Percentiles rank a stretch among this genome's conserved stretches.
phyloP scores from a whole-genome alignment of 176 grass and related monocot genomes.

The Zea mays region Zm-B73-REFERENCE-NAM-5.0 NC_050098.1:161087001-161087500 shows the following conservation, averaged over 20 bases:
- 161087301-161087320: constrained; percentile 18
- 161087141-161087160: too few species aligned
- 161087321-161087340: constrained; percentile 4
- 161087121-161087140: not conserved
- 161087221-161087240: constrained; percentile 18
- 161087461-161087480: not conserved
- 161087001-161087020: constrained; percentile 28
- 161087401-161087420: not conserved
- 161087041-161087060: constrained; percentile 1
- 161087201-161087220: not conserved
- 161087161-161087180: not conserved
- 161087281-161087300: constrained; percentile 11
- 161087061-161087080: constrained; percentile 8
- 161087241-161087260: constrained; percentile 28
- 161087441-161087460: constrained; percentile 23
- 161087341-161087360: constrained; percentile 9
- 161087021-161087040: constrained; percentile 53
- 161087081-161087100: not conserved
- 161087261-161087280: not conserved
- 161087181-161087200: not conserved
- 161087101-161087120: not conserved
- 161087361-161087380: not conserved
- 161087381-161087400: not conserved
- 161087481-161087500: too few species aligned
- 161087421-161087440: not conserved